Evolutionary conservation across 208 protist genomes (phyloP).

Genomic region (Leishmania mexicana): DNA sequence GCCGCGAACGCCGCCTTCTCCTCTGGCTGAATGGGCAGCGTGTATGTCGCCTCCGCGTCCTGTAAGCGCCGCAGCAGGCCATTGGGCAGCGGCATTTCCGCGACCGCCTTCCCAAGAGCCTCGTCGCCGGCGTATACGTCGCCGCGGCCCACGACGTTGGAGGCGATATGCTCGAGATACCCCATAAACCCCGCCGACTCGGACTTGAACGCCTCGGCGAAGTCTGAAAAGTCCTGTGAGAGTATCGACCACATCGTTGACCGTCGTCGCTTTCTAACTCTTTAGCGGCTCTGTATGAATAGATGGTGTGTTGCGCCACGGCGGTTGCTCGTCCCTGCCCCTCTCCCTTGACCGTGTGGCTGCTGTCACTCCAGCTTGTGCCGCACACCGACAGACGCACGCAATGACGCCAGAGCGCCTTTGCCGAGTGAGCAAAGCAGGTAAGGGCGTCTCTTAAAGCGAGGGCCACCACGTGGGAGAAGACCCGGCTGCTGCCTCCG

Average conservation of each 20-base stretch:
- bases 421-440: neutral
- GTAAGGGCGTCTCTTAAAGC: neutral
- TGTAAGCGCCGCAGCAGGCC: constrained; percentile 42
- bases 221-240: constrained; percentile 60
- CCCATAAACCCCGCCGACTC: constrained; percentile 65
- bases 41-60: constrained; percentile 44
- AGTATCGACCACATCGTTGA: constrained; percentile 59
- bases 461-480: neutral
- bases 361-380: neutral
- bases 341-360: neutral
- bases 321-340: neutral
- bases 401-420: neutral
- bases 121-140: constrained; percentile 70
- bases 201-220: constrained; percentile 56
- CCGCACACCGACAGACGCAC: neutral
- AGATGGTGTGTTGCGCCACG: neutral
- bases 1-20: constrained; percentile 46
- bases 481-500: neutral
- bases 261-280: neutral
- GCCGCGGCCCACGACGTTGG: constrained; percentile 61
- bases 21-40: constrained; percentile 27
- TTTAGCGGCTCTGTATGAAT: neutral
- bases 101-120: constrained; percentile 36
- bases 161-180: constrained; percentile 49
- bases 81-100: constrained; percentile 48